Evolutionary conservation across 306 rosid species (phyloP).

Genomic region (Mimosa bimucronata): DNA sequence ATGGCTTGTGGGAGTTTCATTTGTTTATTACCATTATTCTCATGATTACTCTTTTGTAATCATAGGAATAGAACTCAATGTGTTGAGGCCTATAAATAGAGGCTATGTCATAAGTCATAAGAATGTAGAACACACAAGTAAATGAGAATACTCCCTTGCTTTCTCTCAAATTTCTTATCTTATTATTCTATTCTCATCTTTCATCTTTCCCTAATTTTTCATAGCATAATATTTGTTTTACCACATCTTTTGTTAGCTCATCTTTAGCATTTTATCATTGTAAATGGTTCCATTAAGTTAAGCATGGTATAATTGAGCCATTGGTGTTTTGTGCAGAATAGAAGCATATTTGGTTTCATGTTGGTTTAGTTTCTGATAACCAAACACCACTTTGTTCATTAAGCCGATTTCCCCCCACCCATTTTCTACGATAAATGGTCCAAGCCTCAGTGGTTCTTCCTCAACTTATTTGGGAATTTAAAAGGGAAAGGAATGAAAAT

Average conservation of each 20-base stretch:
- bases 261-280: conserved; percentile 48
- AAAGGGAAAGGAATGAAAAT: background rate
- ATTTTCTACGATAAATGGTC: background rate
- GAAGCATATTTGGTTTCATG: background rate
- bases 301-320: background rate
- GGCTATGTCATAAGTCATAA: too few relatives aligned
- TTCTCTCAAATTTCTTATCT: too few relatives aligned
- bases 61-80: too few relatives aligned
- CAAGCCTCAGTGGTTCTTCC: background rate
- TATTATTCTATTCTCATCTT: too few relatives aligned
- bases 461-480: background rate
- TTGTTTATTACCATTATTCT: too few relatives aligned
- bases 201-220: too few relatives aligned
- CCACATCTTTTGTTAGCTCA: conserved; percentile 34
- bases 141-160: too few relatives aligned
- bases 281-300: conserved; percentile 47
- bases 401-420: background rate
- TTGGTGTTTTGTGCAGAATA: background rate
- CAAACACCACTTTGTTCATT: background rate
- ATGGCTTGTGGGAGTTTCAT: too few relatives aligned
- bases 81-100: too few relatives aligned
- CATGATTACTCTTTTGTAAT: too few relatives aligned
- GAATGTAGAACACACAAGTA: too few relatives aligned
- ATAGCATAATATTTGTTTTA: too few relatives aligned
- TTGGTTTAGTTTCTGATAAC: background rate